A percentile compares a stretch with the other conserved stretches of the same genome.
Conservation (phyloP, 2,329 filamentous ascomycete genomes). For the Pseudopithomyces chartarum region DNA sequence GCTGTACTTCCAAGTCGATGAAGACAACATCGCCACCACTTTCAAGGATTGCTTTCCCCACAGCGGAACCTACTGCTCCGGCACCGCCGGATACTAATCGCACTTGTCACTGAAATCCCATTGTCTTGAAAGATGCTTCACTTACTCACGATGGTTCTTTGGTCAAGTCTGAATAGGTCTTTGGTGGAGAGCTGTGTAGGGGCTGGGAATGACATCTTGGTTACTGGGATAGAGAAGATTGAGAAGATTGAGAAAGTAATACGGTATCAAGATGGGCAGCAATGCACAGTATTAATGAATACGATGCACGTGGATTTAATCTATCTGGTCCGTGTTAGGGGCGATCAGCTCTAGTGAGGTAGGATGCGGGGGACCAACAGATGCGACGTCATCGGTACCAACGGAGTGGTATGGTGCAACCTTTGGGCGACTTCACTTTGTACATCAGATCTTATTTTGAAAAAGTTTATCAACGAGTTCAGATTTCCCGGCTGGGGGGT, state of each 20-base stretch:
- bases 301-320: neutral
- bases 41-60: constrained; percentile 30
- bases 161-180: constrained; percentile 29
- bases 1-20: constrained; percentile 17
- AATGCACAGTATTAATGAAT: neutral
- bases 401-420: neutral
- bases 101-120: neutral
- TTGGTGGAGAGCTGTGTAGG: constrained; percentile 21
- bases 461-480: neutral
- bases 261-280: no score
- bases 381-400: neutral
- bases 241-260: neutral
- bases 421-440: neutral
- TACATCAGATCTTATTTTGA: neutral
- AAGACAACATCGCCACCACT: constrained; percentile 33
- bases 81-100: constrained; percentile 32
- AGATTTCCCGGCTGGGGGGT: no score
- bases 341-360: neutral
- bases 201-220: constrained; percentile 21
- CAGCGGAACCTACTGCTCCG: constrained; percentile 28
- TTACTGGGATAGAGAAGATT: neutral
- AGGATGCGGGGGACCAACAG: neutral
- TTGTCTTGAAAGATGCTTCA: neutral
- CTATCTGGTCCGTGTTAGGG: neutral
- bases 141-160: constrained; percentile 27